Base-by-base conservation (phyloP, 1,139 yeast species). In the Yamadazyma epiphylla region DNA sequence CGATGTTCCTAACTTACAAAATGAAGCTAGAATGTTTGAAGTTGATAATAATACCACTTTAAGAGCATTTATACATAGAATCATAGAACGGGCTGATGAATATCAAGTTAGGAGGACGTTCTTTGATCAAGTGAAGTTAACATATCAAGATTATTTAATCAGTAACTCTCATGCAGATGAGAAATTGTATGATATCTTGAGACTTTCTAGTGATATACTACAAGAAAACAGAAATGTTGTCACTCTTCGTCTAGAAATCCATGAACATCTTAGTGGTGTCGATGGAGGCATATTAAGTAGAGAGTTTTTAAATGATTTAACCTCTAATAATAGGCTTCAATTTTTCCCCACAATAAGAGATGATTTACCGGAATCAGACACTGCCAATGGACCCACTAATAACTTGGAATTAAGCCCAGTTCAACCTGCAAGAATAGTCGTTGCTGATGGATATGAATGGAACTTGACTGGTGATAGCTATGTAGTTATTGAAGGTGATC, bases 211-310 rank as follows among this genome's bases (percentile, higher is more conserved):
- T 5, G 35, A 41, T 3, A 14, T 17, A 3, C 31, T 52, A 27
- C 5, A 20, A 41, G 27, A 30, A 37, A 10, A 36, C 42, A 15
- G 48, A 32, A 32, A 39, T 45, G 13, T 42, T 3, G 27, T 38
- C 26, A 37, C 5, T 30, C 31, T 38, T 49, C 49, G n/a, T 25
- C 39, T 29, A 22, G 13, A 14, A 1, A 27, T 43, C 4, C 46
- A 42, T 27, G 30, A 28, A 2, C 48, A 43, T 27, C 35, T 43
- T 14, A 43, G 48, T 33, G 48, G 48, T 6, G 48, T 43, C 5
- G 48, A 42, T 27, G 56, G 54, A 5, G 60, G 62, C 3, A 42
- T 58, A 5, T 42, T 58, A 20, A 54, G 60, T 32, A 33, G 58
- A 22, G 48, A 51, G 8, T 58, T 58, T 32, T 49, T 48, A 50